These are phyloP conservation scores for Mycena rosella DNA, from an alignment of 768 basidiomycete genomes.

Conservation along the genomic window DNA sequence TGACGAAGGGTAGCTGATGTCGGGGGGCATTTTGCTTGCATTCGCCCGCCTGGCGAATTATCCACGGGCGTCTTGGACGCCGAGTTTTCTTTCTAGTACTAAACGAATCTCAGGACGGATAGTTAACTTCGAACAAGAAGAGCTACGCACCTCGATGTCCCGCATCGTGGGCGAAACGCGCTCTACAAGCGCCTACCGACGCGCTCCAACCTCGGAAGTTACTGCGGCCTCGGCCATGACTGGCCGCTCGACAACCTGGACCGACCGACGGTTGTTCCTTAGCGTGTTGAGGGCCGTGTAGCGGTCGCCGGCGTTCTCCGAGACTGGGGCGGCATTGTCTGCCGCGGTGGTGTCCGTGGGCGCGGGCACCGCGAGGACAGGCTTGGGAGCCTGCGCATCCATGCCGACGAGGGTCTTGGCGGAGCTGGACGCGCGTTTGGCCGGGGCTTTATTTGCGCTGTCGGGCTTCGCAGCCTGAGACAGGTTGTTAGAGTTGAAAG, in stretches of 20 bases:
- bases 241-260: not conserved
- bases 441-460: too few species aligned
- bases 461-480: too few species aligned
- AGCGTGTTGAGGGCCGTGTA: not conserved
- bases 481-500: too few species aligned
- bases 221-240: not conserved
- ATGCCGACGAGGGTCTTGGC: too few species aligned
- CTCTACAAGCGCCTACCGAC: not conserved
- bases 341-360: too few species aligned
- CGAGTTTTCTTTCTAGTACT: not conserved
- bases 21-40: not conserved
- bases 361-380: too few species aligned
- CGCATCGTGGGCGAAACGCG: not conserved
- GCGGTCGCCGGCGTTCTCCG: not conserved
- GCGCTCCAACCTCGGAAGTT: not conserved
- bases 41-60: not conserved
- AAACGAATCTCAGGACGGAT: not conserved
- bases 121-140: not conserved
- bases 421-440: too few species aligned
- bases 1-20: too few species aligned
- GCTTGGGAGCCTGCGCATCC: too few species aligned
- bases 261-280: conserved; percentile 1
- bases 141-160: not conserved
- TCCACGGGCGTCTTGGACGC: not conserved
- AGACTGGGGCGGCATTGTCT: too few species aligned